Evolutionary conservation across 805 yeast genomes (phyloP).

Genomic region (Saccharomyces eubayanus): DNA sequence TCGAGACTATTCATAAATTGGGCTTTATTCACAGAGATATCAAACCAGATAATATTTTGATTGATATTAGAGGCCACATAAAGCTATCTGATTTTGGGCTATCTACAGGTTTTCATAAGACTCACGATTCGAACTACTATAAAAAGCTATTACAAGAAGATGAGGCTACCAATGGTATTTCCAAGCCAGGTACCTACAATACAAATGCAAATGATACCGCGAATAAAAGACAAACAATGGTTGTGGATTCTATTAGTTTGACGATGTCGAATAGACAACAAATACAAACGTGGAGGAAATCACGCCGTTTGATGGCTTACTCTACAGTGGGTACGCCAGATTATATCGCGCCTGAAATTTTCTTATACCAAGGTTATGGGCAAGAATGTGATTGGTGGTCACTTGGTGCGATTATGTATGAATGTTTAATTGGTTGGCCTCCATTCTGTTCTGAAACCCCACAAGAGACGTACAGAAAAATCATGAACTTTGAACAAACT

Average conservation of each 20-base stretch:
- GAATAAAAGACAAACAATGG: constrained; percentile 61
- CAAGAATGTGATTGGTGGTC: constrained; percentile 99
- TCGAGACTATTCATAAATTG: constrained; percentile 84
- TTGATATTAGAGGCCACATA: constrained; percentile 72
- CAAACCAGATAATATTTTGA: constrained; percentile 90
- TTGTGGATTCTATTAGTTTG: constrained; percentile 89
- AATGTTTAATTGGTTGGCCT: constrained; percentile 94
- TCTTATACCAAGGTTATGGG: constrained; percentile 87
- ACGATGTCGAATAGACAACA: constrained; percentile 93
- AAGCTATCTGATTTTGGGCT: constrained; percentile 84
- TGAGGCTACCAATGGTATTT: constrained; percentile 27
- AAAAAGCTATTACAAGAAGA: constrained; percentile 71
- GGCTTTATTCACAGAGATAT: constrained; percentile 96
- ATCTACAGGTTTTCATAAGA: constrained; percentile 86
- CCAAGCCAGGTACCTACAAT: constrained; percentile 31
- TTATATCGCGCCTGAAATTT: constrained; percentile 92
- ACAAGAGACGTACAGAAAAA: constrained; percentile 86
- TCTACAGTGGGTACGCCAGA: constrained; percentile 96
- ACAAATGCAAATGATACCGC: constrained; percentile 11
- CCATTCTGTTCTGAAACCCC: constrained; percentile 94
- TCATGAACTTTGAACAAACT: constrained; percentile 84
- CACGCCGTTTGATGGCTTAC: constrained; percentile 87
- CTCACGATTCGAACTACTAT: constrained; percentile 84
- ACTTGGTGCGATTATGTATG: constrained; percentile 92
- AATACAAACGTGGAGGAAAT: constrained; percentile 92